Evolutionary conservation across 2,329 filamentous ascomycete species (phyloP).

Genomic region (Botrytis squamosa): DNA sequence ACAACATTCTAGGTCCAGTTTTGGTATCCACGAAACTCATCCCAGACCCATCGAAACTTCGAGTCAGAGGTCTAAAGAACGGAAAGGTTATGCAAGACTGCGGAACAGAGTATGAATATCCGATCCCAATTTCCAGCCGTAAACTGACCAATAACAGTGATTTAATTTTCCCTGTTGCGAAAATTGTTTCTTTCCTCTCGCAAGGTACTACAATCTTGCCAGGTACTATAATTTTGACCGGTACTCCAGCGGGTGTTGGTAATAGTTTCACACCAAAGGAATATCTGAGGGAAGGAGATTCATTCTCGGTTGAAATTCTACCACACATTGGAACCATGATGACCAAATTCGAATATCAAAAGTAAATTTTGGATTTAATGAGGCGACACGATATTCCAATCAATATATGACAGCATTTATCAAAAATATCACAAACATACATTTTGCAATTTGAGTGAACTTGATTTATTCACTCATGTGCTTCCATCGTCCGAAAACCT

Average conservation of each 20-base stretch:
- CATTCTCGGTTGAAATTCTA: slow-evolving; percentile 49
- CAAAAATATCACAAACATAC: background rate
- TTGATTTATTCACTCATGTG: background rate
- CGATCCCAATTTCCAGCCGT: background rate
- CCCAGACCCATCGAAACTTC: slow-evolving; percentile 44
- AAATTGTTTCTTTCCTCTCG: slow-evolving; percentile 44
- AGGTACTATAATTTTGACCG: slow-evolving; percentile 49
- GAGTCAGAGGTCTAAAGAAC: slow-evolving; percentile 49
- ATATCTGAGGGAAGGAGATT: slow-evolving; percentile 46
- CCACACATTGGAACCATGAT: slow-evolving; percentile 50
- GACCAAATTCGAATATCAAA: slow-evolving; percentile 42
- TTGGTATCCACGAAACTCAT: slow-evolving; percentile 48
- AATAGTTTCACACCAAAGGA: slow-evolving; percentile 40
- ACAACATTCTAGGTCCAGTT: slow-evolving; percentile 43
- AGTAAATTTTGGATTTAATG: slow-evolving; percentile 33
- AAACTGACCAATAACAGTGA: slow-evolving; percentile 38
- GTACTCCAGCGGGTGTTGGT: slow-evolving; percentile 45
- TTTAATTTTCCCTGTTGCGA: slow-evolving; percentile 48
- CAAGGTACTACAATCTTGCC: slow-evolving; percentile 45
- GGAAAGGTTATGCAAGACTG: slow-evolving; percentile 47
- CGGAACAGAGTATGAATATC: slow-evolving; percentile 42
- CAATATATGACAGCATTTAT: background rate
- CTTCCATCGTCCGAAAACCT: background rate
- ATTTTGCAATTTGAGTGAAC: background rate
- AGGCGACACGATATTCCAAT: background rate